Evolutionary conservation across 257 asterid genomes (phyloP), one percentile per base, ranked within the genome.

Genomic region (Ligustrum vulgare): DNA sequence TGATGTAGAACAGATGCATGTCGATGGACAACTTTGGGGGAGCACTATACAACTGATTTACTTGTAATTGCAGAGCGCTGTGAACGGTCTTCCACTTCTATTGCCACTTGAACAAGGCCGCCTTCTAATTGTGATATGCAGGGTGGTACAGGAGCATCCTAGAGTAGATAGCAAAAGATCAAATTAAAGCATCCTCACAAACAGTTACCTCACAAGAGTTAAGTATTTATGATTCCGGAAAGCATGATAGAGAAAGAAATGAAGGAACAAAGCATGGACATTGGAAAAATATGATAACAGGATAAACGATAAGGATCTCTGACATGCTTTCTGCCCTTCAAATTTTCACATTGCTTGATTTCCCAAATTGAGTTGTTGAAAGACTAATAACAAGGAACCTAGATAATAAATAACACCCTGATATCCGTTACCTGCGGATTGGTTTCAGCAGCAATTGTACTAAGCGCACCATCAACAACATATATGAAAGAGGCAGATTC

Each of bases 101-200:
- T 93, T 69, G 99, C 99, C 72, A 95, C 97, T 84, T 95, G 99
- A 80, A 95, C 99, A 77, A 93, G 96, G 77, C 97, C 97, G 28
- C 99, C 99, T 77, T 91, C 97, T 81, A 95, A 79, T 78, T 91
- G 97, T 71, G 99, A 89, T 81, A 95, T 95, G 90, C 99, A 95
- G 73, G 99, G 99, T 4, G 99, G 99, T 71, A 93, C 97, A 11
- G 99, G 99, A 84, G 99, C 98, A 86, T 95, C 99, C 99, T 95
- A 78, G 47, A 85, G 70, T 56, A 76, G 28, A 69, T 15, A 73
- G 66, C 63, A 75, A 23, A 79, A 74, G n/a, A 54, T 62, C 31
- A 82, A 20, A 77, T 16, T 66, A 28, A 32, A 75, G 18, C 8
- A 6, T 62, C 35, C 16, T 58, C 71, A 25, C 39, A 66, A 76